A percentile compares a stretch with the other conserved stretches of the same genome.
Conservation (phyloP, 768 basidiomycete species). For the Amanita rimosa region DNA sequence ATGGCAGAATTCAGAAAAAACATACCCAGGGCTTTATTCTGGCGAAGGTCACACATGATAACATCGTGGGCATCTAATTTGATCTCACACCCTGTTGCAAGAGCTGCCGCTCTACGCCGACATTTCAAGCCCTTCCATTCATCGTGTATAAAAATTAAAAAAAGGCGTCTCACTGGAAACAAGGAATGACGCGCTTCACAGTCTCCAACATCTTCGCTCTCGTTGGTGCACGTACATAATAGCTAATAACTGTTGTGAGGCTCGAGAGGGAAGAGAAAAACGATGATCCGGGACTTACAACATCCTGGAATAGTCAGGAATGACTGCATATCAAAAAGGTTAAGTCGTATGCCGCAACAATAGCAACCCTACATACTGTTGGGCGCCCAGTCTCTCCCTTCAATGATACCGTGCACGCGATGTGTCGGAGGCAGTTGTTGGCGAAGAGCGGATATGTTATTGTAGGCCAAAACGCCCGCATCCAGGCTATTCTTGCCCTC, state of each 20-base stretch:
- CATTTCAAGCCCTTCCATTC: background rate
- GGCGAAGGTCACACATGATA: conserved; percentile 45
- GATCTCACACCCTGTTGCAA: conserved; percentile 53
- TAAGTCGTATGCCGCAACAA: background rate
- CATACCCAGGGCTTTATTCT: conserved; percentile 54
- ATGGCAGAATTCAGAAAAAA: background rate
- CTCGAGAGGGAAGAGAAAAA: background rate
- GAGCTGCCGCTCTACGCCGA: conserved; percentile 43
- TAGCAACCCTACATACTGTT: conserved; percentile 38
- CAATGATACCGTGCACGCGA: conserved; percentile 72
- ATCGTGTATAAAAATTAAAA: background rate
- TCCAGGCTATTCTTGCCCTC: conserved; percentile 78
- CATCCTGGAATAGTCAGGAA: conserved; percentile 73
- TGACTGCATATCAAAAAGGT: conserved; percentile 38
- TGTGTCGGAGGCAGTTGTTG: conserved; percentile 74
- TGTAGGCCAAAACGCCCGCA: conserved; percentile 80
- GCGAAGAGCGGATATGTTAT: conserved; percentile 64
- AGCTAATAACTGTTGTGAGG: conserved; percentile 24
- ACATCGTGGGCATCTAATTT: conserved; percentile 23
- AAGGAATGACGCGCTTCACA: conserved; percentile 49
- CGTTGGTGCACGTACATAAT: conserved; percentile 64
- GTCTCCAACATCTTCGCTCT: conserved; percentile 48
- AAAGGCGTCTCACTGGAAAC: conserved; percentile 48
- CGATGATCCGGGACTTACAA: conserved; percentile 26
- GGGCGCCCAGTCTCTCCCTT: conserved; percentile 64